phyloP scores from a whole-genome alignment of 2,329 filamentous ascomycete species.

The Penicillium frequentans region DNA sequence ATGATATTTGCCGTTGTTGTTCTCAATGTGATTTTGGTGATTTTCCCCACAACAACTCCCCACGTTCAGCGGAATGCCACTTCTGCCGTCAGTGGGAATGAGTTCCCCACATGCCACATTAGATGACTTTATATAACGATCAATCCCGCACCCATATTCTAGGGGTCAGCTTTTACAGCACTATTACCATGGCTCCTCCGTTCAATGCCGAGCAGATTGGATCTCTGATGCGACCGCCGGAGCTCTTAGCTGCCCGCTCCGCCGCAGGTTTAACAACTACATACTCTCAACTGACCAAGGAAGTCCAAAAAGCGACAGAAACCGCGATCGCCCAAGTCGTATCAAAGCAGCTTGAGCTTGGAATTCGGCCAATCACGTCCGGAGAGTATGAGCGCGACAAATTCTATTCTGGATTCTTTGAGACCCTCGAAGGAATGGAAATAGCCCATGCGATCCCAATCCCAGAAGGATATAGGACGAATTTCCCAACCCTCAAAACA shows the following conservation, averaged over 20 bases:
- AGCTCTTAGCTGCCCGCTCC: constrained; percentile 17
- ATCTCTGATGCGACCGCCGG: constrained; percentile 23
- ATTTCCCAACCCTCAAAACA: constrained; percentile 1
- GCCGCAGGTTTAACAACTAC: constrained; percentile 6
- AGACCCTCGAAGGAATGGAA: constrained; percentile 20
- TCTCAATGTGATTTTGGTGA: not conserved
- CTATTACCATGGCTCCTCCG: constrained; percentile 1
- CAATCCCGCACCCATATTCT: not conserved
- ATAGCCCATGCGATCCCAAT: constrained; percentile 5
- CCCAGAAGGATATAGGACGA: constrained; percentile 3
- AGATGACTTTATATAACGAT: not conserved
- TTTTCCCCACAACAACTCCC: not conserved
- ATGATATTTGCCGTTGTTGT: not conserved
- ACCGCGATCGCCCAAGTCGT: constrained; percentile 18
- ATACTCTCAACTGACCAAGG: constrained; percentile 1
- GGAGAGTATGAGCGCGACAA: constrained; percentile 25
- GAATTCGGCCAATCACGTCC: constrained; percentile 20
- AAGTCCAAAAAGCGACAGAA: constrained; percentile 6
- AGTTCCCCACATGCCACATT: not conserved
- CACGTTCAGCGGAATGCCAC: not conserved
- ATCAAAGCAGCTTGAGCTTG: constrained; percentile 17
- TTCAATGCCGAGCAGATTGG: constrained; percentile 29
- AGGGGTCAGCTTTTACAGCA: too few relatives aligned
- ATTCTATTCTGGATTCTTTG: constrained; percentile 27
- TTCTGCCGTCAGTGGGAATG: too few relatives aligned